phyloP scores from a whole-genome alignment of 2,329 filamentous ascomycete genomes.

The Metarhizium guizhouense region DNA sequence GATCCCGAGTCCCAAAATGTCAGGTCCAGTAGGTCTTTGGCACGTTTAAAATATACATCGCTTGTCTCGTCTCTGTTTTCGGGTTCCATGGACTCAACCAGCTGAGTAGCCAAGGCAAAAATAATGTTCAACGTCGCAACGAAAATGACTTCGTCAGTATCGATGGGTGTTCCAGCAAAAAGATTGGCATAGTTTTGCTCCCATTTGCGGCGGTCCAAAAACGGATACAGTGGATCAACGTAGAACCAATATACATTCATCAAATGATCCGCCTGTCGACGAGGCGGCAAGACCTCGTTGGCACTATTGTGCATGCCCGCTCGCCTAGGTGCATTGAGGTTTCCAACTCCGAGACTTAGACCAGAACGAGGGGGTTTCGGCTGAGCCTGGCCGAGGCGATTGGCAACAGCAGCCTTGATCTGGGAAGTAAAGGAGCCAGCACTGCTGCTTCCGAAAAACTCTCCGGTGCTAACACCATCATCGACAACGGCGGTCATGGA shows the following conservation, averaged over 20 bases:
- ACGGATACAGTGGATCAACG: constrained; percentile 36
- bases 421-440: constrained; percentile 37
- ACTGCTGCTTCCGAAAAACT: constrained; percentile 38
- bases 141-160: constrained; percentile 31
- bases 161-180: constrained; percentile 27
- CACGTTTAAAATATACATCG: constrained; percentile 14
- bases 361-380: not conserved
- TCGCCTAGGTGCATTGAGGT: not conserved
- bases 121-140: constrained; percentile 37
- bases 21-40: constrained; percentile 31
- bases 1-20: constrained; percentile 34
- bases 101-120: constrained; percentile 35
- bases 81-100: constrained; percentile 29
- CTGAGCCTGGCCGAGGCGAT: constrained; percentile 12
- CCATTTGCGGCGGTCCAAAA: constrained; percentile 29
- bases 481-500: constrained; percentile 37
- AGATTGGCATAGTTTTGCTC: constrained; percentile 28
- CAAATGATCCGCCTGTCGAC: constrained; percentile 34
- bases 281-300: constrained; percentile 33
- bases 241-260: constrained; percentile 37
- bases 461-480: constrained; percentile 28
- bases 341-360: not conserved
- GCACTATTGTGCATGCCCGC: constrained; percentile 2
- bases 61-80: constrained; percentile 21
- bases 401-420: constrained; percentile 33